phyloP scores from a whole-genome alignment of 768 basidiomycete genomes.

The Cubamyces lactineus region DNA sequence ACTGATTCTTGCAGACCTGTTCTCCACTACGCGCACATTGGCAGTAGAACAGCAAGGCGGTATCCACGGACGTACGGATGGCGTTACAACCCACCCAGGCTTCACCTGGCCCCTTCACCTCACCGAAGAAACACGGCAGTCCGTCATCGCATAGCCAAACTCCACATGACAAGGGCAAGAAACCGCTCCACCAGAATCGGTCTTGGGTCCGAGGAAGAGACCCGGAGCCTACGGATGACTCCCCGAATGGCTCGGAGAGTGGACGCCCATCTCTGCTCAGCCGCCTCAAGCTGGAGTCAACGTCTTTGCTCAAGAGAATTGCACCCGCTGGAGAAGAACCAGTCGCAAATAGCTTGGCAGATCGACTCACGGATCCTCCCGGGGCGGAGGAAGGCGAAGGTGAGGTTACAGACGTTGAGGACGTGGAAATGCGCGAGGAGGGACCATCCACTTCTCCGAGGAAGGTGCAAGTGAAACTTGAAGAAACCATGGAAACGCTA shows the following conservation, averaged over 20 bases:
- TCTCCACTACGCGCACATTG: not conserved
- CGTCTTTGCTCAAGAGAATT: conserved; percentile 16
- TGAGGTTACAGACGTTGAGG: conserved; percentile 1
- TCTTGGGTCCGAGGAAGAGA: conserved; percentile 9
- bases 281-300: not conserved
- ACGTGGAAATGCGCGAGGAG: conserved; percentile 9
- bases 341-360: not conserved
- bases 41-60: not conserved
- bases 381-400: not conserved
- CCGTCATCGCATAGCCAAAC: not conserved
- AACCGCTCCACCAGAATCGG: conserved; percentile 5
- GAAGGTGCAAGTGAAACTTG: conserved; percentile 9
- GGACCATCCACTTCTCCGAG: not conserved
- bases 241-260: conserved; percentile 3
- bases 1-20: not conserved
- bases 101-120: not conserved
- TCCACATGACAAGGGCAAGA: conserved; percentile 13
- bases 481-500: not conserved
- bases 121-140: conserved; percentile 8
- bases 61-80: not conserved
- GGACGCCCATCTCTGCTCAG: conserved; percentile 13
- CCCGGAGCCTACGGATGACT: conserved; percentile 5
- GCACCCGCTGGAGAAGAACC: not conserved
- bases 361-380: not conserved
- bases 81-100: conserved; percentile 4